phyloP scores from a whole-genome alignment of 306 rosid genomes.

The Astragalus glycyphyllos region DNA sequence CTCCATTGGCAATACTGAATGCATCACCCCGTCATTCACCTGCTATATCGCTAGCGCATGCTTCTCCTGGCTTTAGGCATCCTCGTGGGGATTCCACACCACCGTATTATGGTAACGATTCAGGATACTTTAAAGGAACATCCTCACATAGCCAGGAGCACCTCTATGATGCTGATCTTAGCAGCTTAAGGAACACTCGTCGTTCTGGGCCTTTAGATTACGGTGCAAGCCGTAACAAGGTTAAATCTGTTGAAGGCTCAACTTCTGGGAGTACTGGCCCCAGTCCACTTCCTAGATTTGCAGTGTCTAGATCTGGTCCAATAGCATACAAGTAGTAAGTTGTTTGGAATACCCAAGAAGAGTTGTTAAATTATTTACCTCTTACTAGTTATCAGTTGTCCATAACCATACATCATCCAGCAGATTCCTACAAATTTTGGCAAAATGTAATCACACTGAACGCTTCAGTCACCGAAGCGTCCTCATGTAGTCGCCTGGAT shows the following conservation, averaged over 20 bases:
- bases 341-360: slow-evolving; percentile 15
- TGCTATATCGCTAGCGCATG: slow-evolving; percentile 67
- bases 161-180: slow-evolving; percentile 57
- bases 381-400: slow-evolving; percentile 43
- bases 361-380: slow-evolving; percentile 53
- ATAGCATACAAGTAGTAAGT: slow-evolving; percentile 77
- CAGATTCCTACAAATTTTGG: slow-evolving; percentile 53
- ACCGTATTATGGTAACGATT: slow-evolving; percentile 63
- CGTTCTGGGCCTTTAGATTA: slow-evolving; percentile 97
- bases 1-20: slow-evolving; percentile 68
- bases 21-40: slow-evolving; percentile 91
- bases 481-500: slow-evolving; percentile 45
- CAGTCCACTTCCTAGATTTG: slow-evolving; percentile 95
- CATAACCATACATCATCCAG: slow-evolving; percentile 37
- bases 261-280: slow-evolving; percentile 87
- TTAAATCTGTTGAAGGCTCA: slow-evolving; percentile 73
- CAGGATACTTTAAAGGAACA: slow-evolving; percentile 75
- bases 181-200: slow-evolving; percentile 61
- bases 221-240: slow-evolving; percentile 66
- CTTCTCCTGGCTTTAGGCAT: slow-evolving; percentile 72
- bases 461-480: neutral
- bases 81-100: slow-evolving; percentile 81
- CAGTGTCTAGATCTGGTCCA: slow-evolving; percentile 98
- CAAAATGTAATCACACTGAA: slow-evolving; percentile 44
- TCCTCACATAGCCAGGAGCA: slow-evolving; percentile 70